Base-by-base conservation (phyloP, 2,329 filamentous ascomycete genomes). In the Colletotrichum sp. region DNA sequence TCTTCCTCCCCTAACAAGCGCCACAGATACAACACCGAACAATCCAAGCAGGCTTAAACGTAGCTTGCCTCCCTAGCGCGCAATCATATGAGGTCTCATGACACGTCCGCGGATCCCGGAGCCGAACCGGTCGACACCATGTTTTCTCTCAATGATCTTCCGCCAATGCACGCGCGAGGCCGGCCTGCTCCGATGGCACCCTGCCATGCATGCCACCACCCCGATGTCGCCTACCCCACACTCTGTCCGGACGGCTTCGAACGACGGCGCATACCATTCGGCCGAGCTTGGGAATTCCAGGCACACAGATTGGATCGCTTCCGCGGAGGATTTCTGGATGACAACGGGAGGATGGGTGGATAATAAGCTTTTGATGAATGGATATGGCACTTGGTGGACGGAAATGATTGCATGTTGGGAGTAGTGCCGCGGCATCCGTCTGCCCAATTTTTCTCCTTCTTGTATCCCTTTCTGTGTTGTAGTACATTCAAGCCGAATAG, bases 81-180 rank as follows among this genome's bases (percentile, higher is more conserved):
- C 38, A 26, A 65, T 16, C 26, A 30, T 6, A 32, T 21, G 21
- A 52, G 26, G 59, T 74, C 34, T 34, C 18, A 61, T 71, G 58
- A 74, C 48, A 38, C 7, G 24, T 21, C 28, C 61, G 68, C 68
- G 72, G 72, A 62, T 74, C 3, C 16, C 68, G 67, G 68, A 71
- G 61, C 72, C 72, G 72, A 59, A 21, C 48, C 59, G 16, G 14
- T 18, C 4, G 36, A 48, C 24, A 65, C 10, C 48, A 13, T 18
- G 14, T 34, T 32, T 18, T 21, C 28, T 56, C 43, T 48, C 32
- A 16, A 56, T 52, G 66, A 65, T 73, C 66, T 73, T 74, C 71
- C 71, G 66, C 67, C 67, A 74, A 74, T 71, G 71, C 65, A 69
- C 28, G 55, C 14, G 32, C 48, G n/a, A 61, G 21, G 24, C 16